A percentile compares a stretch with the other conserved stretches of the same genome.
Conservation (phyloP, 1,139 yeast genomes). For the Starmera stellimalicola region DNA sequence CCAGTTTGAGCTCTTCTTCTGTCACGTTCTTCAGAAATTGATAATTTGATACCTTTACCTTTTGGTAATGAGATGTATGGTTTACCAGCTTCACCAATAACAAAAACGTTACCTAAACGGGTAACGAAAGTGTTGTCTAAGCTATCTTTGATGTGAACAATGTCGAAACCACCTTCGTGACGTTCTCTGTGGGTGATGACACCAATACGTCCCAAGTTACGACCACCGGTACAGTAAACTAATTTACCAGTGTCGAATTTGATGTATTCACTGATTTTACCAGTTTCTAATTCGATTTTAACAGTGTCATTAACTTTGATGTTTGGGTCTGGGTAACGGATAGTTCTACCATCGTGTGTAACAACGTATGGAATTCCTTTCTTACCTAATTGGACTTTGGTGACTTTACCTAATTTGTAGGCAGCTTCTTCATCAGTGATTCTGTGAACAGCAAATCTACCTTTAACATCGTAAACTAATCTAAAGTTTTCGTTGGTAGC, state of each 20-base stretch:
- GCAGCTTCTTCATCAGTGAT: conserved; percentile 97
- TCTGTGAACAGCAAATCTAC: conserved; percentile 99
- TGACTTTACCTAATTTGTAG: conserved; percentile 96
- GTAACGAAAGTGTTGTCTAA: conserved; percentile 97
- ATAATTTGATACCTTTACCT: conserved; percentile 99
- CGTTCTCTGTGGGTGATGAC: conserved; percentile 96
- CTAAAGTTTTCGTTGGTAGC: conserved; percentile 99
- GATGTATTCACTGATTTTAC: conserved; percentile 86
- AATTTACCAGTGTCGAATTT: conserved; percentile 94
- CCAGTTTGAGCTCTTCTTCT: conserved; percentile 76
- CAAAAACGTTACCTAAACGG: conserved; percentile 94
- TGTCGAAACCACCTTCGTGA: conserved; percentile 99
- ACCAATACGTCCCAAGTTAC: conserved; percentile 99
- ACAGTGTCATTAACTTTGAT: conserved; percentile 96
- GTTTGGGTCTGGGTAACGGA: conserved; percentile 98
- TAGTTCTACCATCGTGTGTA: conserved; percentile 98
- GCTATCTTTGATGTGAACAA: conserved; percentile 96
- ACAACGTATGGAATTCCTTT: conserved; percentile 97
- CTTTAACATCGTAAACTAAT: conserved; percentile 95
- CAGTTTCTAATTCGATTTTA: conserved; percentile 91
- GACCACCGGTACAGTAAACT: conserved; percentile 98
- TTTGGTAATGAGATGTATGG: conserved; percentile 95
- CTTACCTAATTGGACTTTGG: conserved; percentile 96
- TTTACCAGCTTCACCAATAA: conserved; percentile 93
- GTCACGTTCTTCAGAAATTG: conserved; percentile 99